Evolutionary conservation across 2,329 filamentous ascomycete species (phyloP), one percentile per base, ranked within the genome.

Genomic region (Aspergillus pseudoviridinutans): DNA sequence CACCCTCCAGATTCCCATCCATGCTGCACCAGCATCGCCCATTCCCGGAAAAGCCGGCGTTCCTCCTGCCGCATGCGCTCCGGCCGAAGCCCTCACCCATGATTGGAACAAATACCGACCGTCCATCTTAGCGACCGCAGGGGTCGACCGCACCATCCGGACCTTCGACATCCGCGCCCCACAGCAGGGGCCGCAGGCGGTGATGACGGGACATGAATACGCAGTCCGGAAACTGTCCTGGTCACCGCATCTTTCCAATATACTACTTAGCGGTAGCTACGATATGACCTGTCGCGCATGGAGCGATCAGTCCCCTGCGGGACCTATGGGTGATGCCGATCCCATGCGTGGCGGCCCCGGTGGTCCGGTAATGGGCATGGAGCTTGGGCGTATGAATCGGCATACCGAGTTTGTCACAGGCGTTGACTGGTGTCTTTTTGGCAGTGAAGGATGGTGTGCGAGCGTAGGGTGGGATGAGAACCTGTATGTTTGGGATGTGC

Each of bases 51-150:
- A 68, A 25, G 69, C 73, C 3, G 74, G 72, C 7, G 61, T 74
- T 3, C 71, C 74, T 32, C 71, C 70, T 0, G 71, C 72, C 1
- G 72, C 81, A 8, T 59, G 64, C 50, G 79, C 85, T n/a, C 91
- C 92, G 0, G 82, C 86, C 9, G 94, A 99, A 79, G 86, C 91
- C 41, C 83, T 99, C 32, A 96, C 92, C 0, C 94, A 97, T 76
- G 94, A 99, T 75, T 99, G 94, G 94, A 99, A 99, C 79, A 99
- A 99, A 76, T 99, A 99, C 77, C 85, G 89, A 42, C 86, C 92
- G 64, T 88, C 87, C 0, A 81, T 97, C 27, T 79, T 99, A 55
- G 94, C 94, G 0, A 91, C 91, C 0, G 94, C 86, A 1, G 93
- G 94, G 55, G 94, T 97, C 3, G 94, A 99, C 74, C 84, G 90